phyloP scores from a whole-genome alignment of 192 early-diverging fungal genomes.

The Mortierella antarctica region DNA sequence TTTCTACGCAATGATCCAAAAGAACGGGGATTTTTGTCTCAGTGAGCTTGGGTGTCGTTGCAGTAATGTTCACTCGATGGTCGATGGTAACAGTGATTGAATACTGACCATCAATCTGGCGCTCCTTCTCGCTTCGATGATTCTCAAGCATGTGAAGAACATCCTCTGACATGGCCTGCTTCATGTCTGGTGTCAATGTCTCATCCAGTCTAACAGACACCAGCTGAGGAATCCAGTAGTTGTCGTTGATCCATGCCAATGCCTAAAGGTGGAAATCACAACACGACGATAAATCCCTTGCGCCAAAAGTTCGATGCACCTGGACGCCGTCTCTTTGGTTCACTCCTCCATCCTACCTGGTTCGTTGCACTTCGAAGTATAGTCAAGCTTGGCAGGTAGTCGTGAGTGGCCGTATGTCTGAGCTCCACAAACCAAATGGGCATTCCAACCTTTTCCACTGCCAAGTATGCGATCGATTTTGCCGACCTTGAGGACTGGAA shows the following conservation, averaged over 20 bases:
- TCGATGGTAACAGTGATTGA: not conserved
- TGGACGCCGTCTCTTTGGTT: no score
- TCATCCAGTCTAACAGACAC: conserved; percentile 41
- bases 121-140: conserved; percentile 22
- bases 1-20: conserved; percentile 10
- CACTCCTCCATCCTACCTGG: conserved; percentile 8
- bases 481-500: conserved; percentile 45
- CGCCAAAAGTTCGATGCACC: no score
- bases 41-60: not conserved
- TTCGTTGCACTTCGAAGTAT: conserved; percentile 38
- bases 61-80: not conserved
- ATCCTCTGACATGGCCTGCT: conserved; percentile 28
- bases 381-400: conserved; percentile 41
- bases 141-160: conserved; percentile 25
- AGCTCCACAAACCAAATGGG: conserved; percentile 47
- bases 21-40: not conserved
- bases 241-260: conserved; percentile 48
- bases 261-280: conserved; percentile 10
- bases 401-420: conserved; percentile 44
- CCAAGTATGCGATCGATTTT: conserved; percentile 48
- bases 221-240: conserved; percentile 47
- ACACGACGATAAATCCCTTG: not conserved
- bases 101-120: conserved; percentile 42
- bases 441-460: conserved; percentile 50
- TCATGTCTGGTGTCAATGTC: conserved; percentile 14